These are phyloP conservation scores for Thelonectria blattea DNA, from an alignment of 2,329 filamentous ascomycete species.

Conservation along the genomic window DNA sequence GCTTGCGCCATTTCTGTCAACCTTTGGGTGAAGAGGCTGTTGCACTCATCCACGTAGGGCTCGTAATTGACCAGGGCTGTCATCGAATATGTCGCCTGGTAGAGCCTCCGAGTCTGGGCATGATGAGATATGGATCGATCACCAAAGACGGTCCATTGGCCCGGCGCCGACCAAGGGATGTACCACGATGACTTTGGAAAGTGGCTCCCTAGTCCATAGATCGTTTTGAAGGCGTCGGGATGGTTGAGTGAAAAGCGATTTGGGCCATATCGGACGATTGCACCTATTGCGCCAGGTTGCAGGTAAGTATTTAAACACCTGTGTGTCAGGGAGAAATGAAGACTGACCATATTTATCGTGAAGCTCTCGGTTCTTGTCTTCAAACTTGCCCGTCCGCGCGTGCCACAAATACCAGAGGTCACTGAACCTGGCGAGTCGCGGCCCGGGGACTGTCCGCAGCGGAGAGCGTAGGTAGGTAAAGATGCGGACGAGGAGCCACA, in stretches of 20 bases:
- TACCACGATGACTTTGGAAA: conserved; percentile 46
- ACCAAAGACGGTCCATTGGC: conserved; percentile 38
- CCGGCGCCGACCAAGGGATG: conserved; percentile 31
- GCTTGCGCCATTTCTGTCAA: conserved; percentile 36
- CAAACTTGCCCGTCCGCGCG: conserved; percentile 36
- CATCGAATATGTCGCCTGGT: conserved; percentile 43
- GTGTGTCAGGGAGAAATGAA: accelerated
- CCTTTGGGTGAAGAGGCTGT: conserved; percentile 37
- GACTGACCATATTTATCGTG: conserved; percentile 39
- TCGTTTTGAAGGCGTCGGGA: conserved; percentile 45
- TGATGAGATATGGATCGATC: conserved; percentile 39
- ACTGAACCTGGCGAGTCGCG: conserved; percentile 37
- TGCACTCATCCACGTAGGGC: conserved; percentile 42
- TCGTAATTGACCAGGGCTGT: conserved; percentile 43
- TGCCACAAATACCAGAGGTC: conserved; percentile 40
- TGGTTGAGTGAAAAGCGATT: conserved; percentile 55
- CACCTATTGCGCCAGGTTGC: conserved; percentile 1
- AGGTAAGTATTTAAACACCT: neutral
- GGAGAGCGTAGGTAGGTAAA: conserved; percentile 26
- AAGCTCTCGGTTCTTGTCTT: conserved; percentile 37
- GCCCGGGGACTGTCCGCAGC: conserved; percentile 37
- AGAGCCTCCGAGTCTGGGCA: conserved; percentile 36
- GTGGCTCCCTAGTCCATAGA: conserved; percentile 40
- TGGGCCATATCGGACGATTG: conserved; percentile 54
- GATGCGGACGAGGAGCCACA: conserved; percentile 2